Percentiles rank a stretch among this genome's conserved stretches.
These are phyloP conservation scores for Drechmeria coniospora DNA, from an alignment of 2,329 filamentous ascomycete species.

Conservation along the genomic window DNA sequence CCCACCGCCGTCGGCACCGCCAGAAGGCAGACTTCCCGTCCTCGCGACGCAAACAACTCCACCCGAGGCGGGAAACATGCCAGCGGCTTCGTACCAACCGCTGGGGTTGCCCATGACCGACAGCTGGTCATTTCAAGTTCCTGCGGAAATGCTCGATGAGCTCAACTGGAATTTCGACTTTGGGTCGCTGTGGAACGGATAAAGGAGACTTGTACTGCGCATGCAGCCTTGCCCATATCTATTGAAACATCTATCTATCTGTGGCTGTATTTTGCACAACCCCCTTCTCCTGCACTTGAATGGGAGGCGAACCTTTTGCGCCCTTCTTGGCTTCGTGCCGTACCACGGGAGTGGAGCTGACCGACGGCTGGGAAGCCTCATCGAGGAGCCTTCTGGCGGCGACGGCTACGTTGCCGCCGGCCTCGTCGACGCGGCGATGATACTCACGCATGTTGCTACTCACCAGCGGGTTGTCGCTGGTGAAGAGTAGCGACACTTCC, in stretches of 20 bases:
- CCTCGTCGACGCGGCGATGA: conserved; percentile 7
- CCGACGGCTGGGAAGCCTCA: conserved; percentile 4
- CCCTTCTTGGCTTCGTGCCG: too few relatives aligned
- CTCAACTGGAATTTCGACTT: conserved; percentile 8
- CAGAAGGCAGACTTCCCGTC: too few relatives aligned
- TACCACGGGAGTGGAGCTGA: too few relatives aligned
- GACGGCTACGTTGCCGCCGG: conserved; percentile 8
- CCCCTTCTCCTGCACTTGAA: too few relatives aligned
- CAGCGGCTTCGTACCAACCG: not conserved
- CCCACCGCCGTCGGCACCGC: not conserved
- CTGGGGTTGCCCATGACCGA: conserved; percentile 1
- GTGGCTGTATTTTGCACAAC: too few relatives aligned
- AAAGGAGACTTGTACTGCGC: not conserved
- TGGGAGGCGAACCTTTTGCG: too few relatives aligned
- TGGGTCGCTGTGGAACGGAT: not conserved
- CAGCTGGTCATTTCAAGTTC: conserved; percentile 25
- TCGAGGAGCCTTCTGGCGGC: conserved; percentile 8
- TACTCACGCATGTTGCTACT: conserved; percentile 26
- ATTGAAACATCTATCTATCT: too few relatives aligned
- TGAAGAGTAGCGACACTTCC: conserved; percentile 30
- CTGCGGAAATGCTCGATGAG: conserved; percentile 28
- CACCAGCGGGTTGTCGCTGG: conserved; percentile 27
- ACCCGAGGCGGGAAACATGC: not conserved
- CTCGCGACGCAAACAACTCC: too few relatives aligned
- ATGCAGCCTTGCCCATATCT: too few relatives aligned